phyloP scores from a whole-genome alignment of 129 eudicot genomes.

The Chrysanthemum seticuspe region DNA sequence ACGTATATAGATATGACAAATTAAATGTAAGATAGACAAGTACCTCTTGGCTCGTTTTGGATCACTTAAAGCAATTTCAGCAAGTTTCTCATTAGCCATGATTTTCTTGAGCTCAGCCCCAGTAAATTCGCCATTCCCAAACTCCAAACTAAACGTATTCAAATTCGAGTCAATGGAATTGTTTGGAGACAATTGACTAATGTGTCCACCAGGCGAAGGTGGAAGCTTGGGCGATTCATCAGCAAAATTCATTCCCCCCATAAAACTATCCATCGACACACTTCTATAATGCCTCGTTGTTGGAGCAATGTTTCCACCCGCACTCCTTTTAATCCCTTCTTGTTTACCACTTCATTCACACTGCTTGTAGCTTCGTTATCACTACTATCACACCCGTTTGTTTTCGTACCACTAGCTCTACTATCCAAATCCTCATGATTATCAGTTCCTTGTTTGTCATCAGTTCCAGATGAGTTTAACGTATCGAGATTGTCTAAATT shows the following conservation, averaged over 20 bases:
- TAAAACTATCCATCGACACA: constrained; percentile 96
- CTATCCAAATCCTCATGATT: constrained; percentile 86
- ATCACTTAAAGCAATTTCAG: constrained; percentile 87
- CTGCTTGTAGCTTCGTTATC: constrained; percentile 97
- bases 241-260: constrained; percentile 68
- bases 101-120: constrained; percentile 93
- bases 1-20: background rate
- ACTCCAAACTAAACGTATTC: constrained; percentile 74
- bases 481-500: constrained; percentile 81
- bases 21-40: background rate
- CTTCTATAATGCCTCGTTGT: constrained; percentile 86
- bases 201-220: constrained; percentile 68
- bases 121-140: constrained; percentile 91
- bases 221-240: constrained; percentile 92
- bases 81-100: constrained; percentile 99
- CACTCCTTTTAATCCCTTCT: constrained; percentile 82
- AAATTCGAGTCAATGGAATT: constrained; percentile 61
- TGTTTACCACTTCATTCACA: constrained; percentile 76
- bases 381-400: constrained; percentile 89
- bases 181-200: constrained; percentile 69
- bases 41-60: constrained; percentile 97
- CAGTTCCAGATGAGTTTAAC: constrained; percentile 80
- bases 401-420: constrained; percentile 85
- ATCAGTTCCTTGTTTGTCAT: constrained; percentile 73
- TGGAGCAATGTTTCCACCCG: constrained; percentile 80